phyloP scores from a whole-genome alignment of 2,329 filamentous ascomycete species.

The Ilyonectria sp. region DNA sequence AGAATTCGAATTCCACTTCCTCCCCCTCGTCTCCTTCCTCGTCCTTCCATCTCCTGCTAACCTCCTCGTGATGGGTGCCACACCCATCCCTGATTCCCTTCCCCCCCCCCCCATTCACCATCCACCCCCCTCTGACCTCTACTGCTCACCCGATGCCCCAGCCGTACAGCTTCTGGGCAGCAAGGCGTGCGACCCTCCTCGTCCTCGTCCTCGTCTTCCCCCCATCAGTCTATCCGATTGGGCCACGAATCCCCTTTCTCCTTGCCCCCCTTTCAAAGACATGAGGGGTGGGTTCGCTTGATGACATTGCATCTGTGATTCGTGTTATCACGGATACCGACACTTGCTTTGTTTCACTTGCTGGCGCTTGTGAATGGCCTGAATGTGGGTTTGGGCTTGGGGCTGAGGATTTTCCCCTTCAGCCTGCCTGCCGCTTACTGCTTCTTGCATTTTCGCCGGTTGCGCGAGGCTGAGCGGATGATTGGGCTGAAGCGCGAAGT shows the following conservation, averaged over 20 bases:
- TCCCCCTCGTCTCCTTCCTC: background rate
- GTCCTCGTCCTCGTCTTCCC: background rate
- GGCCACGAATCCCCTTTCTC: background rate
- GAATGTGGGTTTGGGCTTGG: constrained; percentile 1
- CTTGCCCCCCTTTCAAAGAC: background rate
- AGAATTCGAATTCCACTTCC: background rate
- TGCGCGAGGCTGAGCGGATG: background rate
- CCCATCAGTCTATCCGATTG: constrained; percentile 3
- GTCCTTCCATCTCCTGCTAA: background rate
- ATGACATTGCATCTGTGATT: constrained; percentile 7
- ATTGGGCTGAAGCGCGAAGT: constrained; percentile 3
- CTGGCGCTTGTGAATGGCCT: constrained; percentile 10
- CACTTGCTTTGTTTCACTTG: constrained; percentile 20
- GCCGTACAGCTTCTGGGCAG: background rate
- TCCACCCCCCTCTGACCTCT: background rate
- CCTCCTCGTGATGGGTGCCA: background rate
- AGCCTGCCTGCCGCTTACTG: constrained; percentile 10
- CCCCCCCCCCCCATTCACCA: background rate
- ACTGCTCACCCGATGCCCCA: background rate
- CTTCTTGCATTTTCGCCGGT: background rate
- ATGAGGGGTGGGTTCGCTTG: background rate
- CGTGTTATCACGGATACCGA: background rate
- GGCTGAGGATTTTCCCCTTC: background rate
- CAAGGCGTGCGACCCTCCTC: constrained; percentile 6
- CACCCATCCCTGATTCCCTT: background rate